These are phyloP conservation scores for Tritrichomonas foetus DNA, from an alignment of 208 protist genomes.

Conservation along the genomic window DNA sequence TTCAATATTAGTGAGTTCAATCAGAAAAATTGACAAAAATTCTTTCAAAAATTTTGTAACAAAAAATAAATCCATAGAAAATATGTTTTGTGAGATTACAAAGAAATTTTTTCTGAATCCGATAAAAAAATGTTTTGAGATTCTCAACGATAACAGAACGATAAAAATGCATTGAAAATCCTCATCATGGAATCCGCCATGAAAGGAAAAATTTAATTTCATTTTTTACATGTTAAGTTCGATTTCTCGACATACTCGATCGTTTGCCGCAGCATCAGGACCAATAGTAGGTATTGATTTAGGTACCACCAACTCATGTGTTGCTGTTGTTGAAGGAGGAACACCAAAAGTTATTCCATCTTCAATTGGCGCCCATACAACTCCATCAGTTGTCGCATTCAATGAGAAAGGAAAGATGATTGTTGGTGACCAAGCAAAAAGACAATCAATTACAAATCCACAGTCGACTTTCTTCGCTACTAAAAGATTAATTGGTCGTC, in stretches of 20 bases:
- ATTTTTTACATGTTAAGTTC: slow-evolving; percentile 51
- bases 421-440: neutral
- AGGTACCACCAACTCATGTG: slow-evolving; percentile 48
- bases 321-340: neutral
- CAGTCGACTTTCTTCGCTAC: neutral
- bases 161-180: no score
- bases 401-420: neutral
- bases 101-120: no score
- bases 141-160: no score
- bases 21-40: no score
- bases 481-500: neutral
- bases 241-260: neutral
- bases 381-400: neutral
- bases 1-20: no score
- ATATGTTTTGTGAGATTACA: no score
- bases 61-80: no score
- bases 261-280: neutral
- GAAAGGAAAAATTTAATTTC: no score
- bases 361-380: neutral
- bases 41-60: no score
- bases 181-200: no score
- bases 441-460: neutral
- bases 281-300: slow-evolving; percentile 65
- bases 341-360: neutral
- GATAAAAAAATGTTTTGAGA: no score